Evolutionary conservation across 495 filamentous ascomycete species (phyloP).

Genomic region (Neurospora sp.): DNA sequence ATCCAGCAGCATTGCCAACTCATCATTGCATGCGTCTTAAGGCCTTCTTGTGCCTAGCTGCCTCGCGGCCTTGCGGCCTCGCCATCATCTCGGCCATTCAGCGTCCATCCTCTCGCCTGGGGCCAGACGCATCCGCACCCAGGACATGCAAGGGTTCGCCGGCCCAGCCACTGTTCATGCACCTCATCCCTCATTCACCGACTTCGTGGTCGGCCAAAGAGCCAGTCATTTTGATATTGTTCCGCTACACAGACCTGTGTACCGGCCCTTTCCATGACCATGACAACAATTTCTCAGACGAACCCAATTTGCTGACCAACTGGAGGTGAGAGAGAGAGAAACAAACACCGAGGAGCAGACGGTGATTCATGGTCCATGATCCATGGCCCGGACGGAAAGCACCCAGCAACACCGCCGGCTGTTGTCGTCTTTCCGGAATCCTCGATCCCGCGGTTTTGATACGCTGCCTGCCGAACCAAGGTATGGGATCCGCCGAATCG

Average conservation of each 20-base stretch:
- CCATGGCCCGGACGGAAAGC: not conserved
- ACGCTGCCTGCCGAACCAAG: slow-evolving; percentile 15
- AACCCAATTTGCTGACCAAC: not conserved
- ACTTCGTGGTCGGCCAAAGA: slow-evolving; percentile 45
- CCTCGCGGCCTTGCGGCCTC: slow-evolving; percentile 24
- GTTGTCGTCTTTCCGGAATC: slow-evolving; percentile 11
- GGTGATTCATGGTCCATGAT: not conserved
- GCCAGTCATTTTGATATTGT: slow-evolving; percentile 34
- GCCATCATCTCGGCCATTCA: slow-evolving; percentile 24
- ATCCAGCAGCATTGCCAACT: slow-evolving; percentile 74
- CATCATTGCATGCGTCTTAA: slow-evolving; percentile 71
- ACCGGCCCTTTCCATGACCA: not conserved
- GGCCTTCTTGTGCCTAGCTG: slow-evolving; percentile 44
- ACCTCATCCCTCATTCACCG: slow-evolving; percentile 46
- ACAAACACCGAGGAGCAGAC: not conserved
- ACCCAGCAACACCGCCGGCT: not conserved
- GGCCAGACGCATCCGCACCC: slow-evolving; percentile 23
- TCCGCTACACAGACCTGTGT: not conserved
- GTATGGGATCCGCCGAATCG: slow-evolving; percentile 19
- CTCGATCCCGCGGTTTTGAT: slow-evolving; percentile 20
- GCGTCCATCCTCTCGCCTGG: slow-evolving; percentile 21
- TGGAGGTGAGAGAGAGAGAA: not conserved
- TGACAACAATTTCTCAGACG: not conserved
- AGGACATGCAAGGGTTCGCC: slow-evolving; percentile 31
- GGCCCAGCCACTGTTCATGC: slow-evolving; percentile 46